phyloP scores from a whole-genome alignment of 805 yeast species.

The Yarrowia phangngaensis region DNA sequence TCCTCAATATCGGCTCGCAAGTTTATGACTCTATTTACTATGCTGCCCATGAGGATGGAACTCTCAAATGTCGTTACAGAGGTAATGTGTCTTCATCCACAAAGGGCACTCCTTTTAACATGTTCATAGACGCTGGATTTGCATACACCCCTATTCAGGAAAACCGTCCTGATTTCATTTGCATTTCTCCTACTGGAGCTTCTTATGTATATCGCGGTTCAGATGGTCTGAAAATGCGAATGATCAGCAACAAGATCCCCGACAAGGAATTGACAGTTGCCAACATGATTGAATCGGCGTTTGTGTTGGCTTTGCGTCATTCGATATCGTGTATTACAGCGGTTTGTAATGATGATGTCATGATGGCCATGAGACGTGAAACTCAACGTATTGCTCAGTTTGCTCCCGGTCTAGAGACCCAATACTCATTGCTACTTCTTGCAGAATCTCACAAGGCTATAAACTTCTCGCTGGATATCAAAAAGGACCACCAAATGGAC shows the following conservation, averaged over 20 bases:
- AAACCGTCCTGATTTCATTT: conserved; percentile 30
- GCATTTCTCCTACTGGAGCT: conserved; percentile 39
- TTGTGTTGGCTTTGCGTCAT: conserved; percentile 61
- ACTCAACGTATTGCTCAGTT: conserved; percentile 37
- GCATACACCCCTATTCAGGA: conserved; percentile 29
- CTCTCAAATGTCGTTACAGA: conserved; percentile 29
- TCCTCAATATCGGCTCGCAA: conserved; percentile 19
- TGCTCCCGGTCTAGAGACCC: conserved; percentile 34
- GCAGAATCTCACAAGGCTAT: conserved; percentile 73
- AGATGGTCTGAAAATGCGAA: conserved; percentile 26
- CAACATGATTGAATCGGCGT: conserved; percentile 40
- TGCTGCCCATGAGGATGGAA: conserved; percentile 28
- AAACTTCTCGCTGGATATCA: conserved; percentile 64
- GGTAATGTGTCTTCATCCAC: conserved; percentile 29
- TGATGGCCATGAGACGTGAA: conserved; percentile 53
- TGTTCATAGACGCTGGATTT: conserved; percentile 32
- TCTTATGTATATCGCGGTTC: conserved; percentile 33
- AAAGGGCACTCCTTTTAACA: conserved; percentile 30
- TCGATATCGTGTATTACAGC: conserved; percentile 68
- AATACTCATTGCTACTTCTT: conserved; percentile 46
- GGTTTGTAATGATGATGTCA: conserved; percentile 64
- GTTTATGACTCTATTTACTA: conserved; percentile 4
- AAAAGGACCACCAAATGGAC: conserved; percentile 66
- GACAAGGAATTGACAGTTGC: conserved; percentile 12
- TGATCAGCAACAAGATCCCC: conserved; percentile 29